phyloP scores from a whole-genome alignment of 1,139 yeast species.

The Saccharomyces pastorianus region DNA sequence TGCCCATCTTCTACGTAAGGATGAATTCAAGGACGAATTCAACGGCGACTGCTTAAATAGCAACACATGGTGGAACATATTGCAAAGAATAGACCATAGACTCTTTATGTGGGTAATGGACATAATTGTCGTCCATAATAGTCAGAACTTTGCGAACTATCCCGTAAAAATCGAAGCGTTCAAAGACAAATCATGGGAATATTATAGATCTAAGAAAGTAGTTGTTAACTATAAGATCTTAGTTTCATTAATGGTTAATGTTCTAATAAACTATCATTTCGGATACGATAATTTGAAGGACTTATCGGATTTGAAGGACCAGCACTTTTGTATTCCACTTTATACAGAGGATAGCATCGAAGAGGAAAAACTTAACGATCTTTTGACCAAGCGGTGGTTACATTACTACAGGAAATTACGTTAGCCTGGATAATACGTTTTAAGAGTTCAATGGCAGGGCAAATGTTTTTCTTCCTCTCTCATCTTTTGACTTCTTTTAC shows the following conservation, averaged over 20 bases:
- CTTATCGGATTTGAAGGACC: conserved; percentile 17
- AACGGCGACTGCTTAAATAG: conserved; percentile 20
- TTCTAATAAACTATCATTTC: conserved; percentile 40
- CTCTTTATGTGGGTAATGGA: conserved; percentile 30
- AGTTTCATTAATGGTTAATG: conserved; percentile 33
- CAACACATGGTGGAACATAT: conserved; percentile 27
- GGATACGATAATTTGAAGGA: conserved; percentile 38
- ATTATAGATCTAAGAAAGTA: conserved; percentile 19
- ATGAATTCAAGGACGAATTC: conserved; percentile 24
- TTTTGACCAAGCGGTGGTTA: conserved; percentile 26
- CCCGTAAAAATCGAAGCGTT: conserved; percentile 12
- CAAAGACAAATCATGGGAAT: conserved; percentile 20
- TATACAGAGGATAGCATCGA: conserved; percentile 12
- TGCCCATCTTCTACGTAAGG: conserved; percentile 17
- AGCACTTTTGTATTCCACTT: conserved; percentile 14
- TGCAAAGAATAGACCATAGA: conserved; percentile 24
- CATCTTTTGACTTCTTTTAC: too few relatives aligned
- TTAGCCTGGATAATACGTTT: background rate
- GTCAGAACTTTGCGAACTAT: conserved; percentile 15
- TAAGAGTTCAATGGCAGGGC: too few relatives aligned
- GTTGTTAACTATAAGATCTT: conserved; percentile 34
- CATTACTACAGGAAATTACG: conserved; percentile 24
- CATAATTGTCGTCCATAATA: conserved; percentile 22
- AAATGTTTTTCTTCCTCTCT: background rate
- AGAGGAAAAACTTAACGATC: conserved; percentile 9